Evolutionary conservation across 2,329 filamentous ascomycete genomes (phyloP).

Genomic region (Ophiocordyceps camponoti-leonardi): DNA sequence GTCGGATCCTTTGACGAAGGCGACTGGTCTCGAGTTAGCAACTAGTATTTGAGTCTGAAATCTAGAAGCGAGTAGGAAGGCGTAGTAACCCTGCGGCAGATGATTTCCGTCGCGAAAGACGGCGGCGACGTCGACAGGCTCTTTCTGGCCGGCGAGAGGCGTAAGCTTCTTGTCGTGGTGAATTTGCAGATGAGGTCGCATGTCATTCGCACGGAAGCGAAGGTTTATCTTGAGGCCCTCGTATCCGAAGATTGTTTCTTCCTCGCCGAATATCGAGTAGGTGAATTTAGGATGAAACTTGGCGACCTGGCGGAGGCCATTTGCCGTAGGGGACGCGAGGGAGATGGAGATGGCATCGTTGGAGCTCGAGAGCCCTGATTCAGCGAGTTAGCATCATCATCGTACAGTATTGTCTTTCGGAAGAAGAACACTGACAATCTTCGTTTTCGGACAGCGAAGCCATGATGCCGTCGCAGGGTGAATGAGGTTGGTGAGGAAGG

Average conservation of each 20-base stretch:
- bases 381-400: neutral
- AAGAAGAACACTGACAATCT: slow-evolving; percentile 13
- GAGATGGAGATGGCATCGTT: slow-evolving; percentile 47
- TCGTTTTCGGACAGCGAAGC: slow-evolving; percentile 12
- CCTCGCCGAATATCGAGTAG: slow-evolving; percentile 85
- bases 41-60: slow-evolving; percentile 23
- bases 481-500: neutral
- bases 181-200: slow-evolving; percentile 60
- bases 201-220: slow-evolving; percentile 49
- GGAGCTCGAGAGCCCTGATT: slow-evolving; percentile 39
- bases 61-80: neutral
- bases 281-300: slow-evolving; percentile 77
- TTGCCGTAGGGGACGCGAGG: slow-evolving; percentile 32
- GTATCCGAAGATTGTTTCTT: slow-evolving; percentile 84
- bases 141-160: slow-evolving; percentile 42
- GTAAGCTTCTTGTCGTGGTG: slow-evolving; percentile 57
- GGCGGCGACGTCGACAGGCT: slow-evolving; percentile 50
- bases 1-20: slow-evolving; percentile 43
- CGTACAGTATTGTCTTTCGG: neutral
- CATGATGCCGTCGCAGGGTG: slow-evolving; percentile 9
- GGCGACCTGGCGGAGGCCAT: slow-evolving; percentile 37
- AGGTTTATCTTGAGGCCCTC: slow-evolving; percentile 62
- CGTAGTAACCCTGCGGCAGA: slow-evolving; percentile 40
- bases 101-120: slow-evolving; percentile 46
- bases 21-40: slow-evolving; percentile 27